Evolutionary conservation across 2,329 filamentous ascomycete species (phyloP), one percentile per base, ranked within the genome.

Genomic region (Stachybotrys elegans): DNA sequence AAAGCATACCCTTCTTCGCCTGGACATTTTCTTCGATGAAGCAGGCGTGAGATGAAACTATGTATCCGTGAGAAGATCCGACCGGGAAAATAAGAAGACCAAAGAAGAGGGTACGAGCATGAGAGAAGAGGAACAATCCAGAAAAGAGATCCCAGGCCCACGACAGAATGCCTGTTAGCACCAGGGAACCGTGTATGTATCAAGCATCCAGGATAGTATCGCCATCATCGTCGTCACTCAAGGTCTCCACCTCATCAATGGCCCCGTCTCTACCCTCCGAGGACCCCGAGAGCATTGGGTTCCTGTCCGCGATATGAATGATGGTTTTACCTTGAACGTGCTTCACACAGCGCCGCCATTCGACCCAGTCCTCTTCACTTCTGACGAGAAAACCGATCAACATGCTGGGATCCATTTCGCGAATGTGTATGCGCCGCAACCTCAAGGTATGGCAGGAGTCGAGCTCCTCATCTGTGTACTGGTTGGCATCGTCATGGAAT

Each of bases 371-470:
- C 35, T 83, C 76, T 54, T 92, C 83, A 46, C 87, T 81, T 32
- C 76, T 79, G 49, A 98, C 90, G 27, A 98, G 69, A 57, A 97
- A 97, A 5, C 89, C 92, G 51, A 98, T 88, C 34, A 98, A 70
- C 93, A 98, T 98, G 58, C 90, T 96, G 0, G 93, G 93, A 57
- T 98, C 93, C 88, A 98, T 93, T 59, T 97, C 91, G 47, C 83
- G 82, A 40, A 98, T 77, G 53, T 93, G 84, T 22, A 98, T 75
- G 44, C 86, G 79, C 29, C 92, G 82, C 16, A 98, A 69, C 39
- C 92, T 83, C 41, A 88, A 79, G 1, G 91, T 97, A 61, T 98
- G 92, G 58, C 89, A 96, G 1, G 86, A 86, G 44, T 84, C 79
- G 14, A 95, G 62, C 46, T 97, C 90, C 54, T 88, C 84, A 7